Evolutionary conservation across 129 eudicot genomes (phyloP), one percentile per base, ranked within the genome.

Genomic region (Dittrichia graveolens): DNA sequence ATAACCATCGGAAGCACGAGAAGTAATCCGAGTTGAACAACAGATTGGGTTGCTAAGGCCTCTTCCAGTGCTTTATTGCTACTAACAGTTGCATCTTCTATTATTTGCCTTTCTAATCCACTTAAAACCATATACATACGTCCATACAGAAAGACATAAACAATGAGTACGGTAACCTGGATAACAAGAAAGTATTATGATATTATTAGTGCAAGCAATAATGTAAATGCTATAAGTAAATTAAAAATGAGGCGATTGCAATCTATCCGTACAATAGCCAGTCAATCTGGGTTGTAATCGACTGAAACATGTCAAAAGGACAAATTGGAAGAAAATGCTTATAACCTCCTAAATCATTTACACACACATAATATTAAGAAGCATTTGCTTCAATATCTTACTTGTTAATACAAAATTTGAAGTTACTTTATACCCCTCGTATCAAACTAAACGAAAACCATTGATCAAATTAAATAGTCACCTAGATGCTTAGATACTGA

Each of bases 1-100:
- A 93, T 89, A n/a, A 89, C 92, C 96, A 93, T 93, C 2, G 98
- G 98, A 64, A 93, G 88, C 46, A 89, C 92, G 46, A 89, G 80
- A 24, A 93, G 79, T 69, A 93, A 77, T 4, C 98, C 98, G 9
- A 93, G 88, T 76, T 93, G 98, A 72, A 85, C 81, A 31, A 89
- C 80, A 0, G 92, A 81, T 71, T 89, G 96, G 14, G 95, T 76
- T 24, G 95, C 96, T 83, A 93, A 75, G 74, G 98, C 98, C 71
- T 82, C 86, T 79, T 89, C 95, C 4, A 89, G 81, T 56, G 85
- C 91, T 56, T 84, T 90, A 57, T 67, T 89, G 67, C 75, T 54
- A 74, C 64, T 76, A 24, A 84, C 63, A 42, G 74, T 63, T 66
- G 91, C 86, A 68, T 80, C 78, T 11, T 85, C 85, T 63, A 89